phyloP scores from a whole-genome alignment of 768 basidiomycete genomes.

The Phaeolepiota aurea region DNA sequence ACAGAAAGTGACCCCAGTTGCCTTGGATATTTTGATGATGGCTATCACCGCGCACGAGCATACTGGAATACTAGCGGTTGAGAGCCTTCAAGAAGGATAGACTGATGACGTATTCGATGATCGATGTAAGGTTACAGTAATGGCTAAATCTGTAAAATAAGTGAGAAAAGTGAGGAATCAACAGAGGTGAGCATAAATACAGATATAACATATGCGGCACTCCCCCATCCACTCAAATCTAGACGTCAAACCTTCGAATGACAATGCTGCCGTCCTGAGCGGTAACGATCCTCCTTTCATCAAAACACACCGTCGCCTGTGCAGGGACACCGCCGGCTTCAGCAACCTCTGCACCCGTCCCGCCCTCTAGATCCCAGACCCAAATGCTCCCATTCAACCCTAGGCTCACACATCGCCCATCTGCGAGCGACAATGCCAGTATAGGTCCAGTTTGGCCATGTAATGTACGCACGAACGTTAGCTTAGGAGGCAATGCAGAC shows the following conservation, averaged over 20 bases:
- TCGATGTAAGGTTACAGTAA: too few species aligned
- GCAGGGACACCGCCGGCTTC: slow-evolving; percentile 12
- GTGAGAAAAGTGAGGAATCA: too few species aligned
- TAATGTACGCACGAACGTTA: slow-evolving; percentile 64
- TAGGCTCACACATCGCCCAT: slow-evolving; percentile 76
- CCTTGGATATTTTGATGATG: too few species aligned
- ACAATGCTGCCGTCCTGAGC: slow-evolving; percentile 31
- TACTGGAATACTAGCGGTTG: too few species aligned
- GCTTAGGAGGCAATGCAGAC: slow-evolving; percentile 46
- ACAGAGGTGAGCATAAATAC: too few species aligned
- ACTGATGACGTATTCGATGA: too few species aligned
- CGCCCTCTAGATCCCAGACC: slow-evolving; percentile 81
- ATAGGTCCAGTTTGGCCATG: slow-evolving; percentile 65
- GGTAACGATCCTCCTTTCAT: slow-evolving; percentile 66
- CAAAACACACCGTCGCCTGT: slow-evolving; percentile 53
- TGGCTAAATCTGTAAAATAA: too few species aligned
- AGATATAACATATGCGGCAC: too few species aligned
- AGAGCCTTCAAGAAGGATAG: too few species aligned
- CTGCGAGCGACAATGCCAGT: slow-evolving; percentile 61
- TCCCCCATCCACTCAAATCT: too few species aligned
- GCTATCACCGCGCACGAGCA: too few species aligned
- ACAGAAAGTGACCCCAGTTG: too few species aligned
- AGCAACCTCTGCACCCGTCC: slow-evolving; percentile 35
- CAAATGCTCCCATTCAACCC: slow-evolving; percentile 67
- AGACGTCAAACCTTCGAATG: slow-evolving; percentile 53